A percentile compares a stretch with the other conserved stretches of the same genome.
Evolutionary conservation across 1,284 basidiomycete species (phyloP).

Genomic region (Hypsizygus ulmarius): DNA sequence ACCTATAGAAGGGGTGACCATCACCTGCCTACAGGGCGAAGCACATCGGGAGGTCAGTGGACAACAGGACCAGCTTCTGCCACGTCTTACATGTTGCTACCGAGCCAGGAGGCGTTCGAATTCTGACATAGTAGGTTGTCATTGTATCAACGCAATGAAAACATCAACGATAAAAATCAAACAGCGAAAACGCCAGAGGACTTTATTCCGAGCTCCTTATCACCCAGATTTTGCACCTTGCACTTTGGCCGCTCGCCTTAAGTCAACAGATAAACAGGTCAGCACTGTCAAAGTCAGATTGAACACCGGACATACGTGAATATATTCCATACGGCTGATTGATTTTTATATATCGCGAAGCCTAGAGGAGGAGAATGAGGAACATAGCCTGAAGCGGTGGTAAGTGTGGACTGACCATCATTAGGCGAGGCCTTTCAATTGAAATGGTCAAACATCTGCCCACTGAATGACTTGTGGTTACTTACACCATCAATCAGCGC

Average conservation of each 20-base stretch:
- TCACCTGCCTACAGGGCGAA: constrained; percentile 20
- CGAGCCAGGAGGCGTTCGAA: no score
- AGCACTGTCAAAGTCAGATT: background rate
- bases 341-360: constrained; percentile 49
- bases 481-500: constrained; percentile 43
- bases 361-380: constrained; percentile 22
- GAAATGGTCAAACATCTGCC: background rate
- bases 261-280: constrained; percentile 7
- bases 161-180: background rate
- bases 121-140: background rate
- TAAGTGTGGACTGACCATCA: constrained; percentile 37
- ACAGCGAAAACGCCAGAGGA: background rate
- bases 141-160: background rate
- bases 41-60: constrained; percentile 5
- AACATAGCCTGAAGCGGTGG: background rate
- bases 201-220: constrained; percentile 1
- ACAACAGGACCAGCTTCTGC: background rate
- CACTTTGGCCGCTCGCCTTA: constrained; percentile 36
- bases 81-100: background rate
- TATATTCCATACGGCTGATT: constrained; percentile 49
- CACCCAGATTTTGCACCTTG: constrained; percentile 31
- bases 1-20: constrained; percentile 24
- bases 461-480: background rate
- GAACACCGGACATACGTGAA: constrained; percentile 40
- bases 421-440: constrained; percentile 47